phyloP scores from a whole-genome alignment of 768 basidiomycete species.

The Sutorius australiensis region DNA sequence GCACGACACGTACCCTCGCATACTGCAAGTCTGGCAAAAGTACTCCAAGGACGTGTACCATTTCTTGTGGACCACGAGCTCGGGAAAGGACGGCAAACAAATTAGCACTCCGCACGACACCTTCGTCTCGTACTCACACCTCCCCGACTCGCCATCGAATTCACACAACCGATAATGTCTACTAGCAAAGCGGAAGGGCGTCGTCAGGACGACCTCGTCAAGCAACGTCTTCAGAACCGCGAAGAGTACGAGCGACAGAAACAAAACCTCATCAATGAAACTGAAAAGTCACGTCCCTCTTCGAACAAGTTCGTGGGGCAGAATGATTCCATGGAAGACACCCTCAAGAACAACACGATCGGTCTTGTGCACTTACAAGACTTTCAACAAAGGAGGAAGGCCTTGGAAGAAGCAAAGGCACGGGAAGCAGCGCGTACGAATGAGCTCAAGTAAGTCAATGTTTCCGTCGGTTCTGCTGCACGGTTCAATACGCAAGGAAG shows the following conservation, averaged over 20 bases:
- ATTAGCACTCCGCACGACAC: conserved; percentile 26
- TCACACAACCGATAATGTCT: conserved; percentile 51
- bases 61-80: conserved; percentile 22
- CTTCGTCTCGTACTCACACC: neutral
- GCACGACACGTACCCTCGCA: conserved; percentile 56
- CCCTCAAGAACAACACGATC: conserved; percentile 85
- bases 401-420: conserved; percentile 87
- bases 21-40: conserved; percentile 73
- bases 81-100: conserved; percentile 1
- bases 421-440: conserved; percentile 82
- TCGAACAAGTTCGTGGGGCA: conserved; percentile 89
- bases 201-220: conserved; percentile 79
- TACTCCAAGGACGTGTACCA: conserved; percentile 88
- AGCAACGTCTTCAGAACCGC: conserved; percentile 75
- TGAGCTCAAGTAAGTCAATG: conserved; percentile 76
- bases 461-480: conserved; percentile 5
- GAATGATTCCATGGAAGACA: conserved; percentile 92
- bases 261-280: conserved; percentile 78
- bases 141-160: conserved; percentile 2
- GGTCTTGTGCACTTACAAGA: conserved; percentile 91
- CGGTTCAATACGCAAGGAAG: conserved; percentile 17
- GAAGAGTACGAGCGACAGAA: conserved; percentile 83
- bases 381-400: conserved; percentile 84
- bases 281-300: conserved; percentile 88
- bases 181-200: conserved; percentile 77